Evolutionary conservation across 129 eudicot genomes (phyloP), one percentile per base, ranked within the genome.

Genomic region (Centella asiatica): DNA sequence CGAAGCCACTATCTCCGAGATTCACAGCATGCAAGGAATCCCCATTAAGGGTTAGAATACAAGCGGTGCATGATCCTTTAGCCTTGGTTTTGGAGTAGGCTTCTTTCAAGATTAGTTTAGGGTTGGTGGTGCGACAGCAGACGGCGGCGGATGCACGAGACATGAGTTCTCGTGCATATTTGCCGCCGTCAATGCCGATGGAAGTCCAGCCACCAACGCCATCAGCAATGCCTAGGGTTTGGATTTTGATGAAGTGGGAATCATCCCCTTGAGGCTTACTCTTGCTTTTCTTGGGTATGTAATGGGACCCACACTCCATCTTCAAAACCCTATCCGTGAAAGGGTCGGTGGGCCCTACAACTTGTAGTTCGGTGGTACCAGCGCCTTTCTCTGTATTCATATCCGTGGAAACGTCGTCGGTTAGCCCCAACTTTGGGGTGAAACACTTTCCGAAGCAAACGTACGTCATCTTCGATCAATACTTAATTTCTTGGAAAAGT

Each of bases 101-200:
- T 34, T 66, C 57, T 1, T 17, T 20, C 8, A 74, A n/a, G 10
- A 68, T 53, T 6, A 29, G 26, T 15, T 40, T 49, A 3, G 79
- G 79, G 36, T 62, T 39, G 2, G 62, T 15, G 57, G 46, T 36
- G 2, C 17, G 19, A 10, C 25, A 28, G 3, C 23, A n/a, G n/a
- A 53, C 31, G 4, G 62, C 49, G 27, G 15, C n/a, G 0, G 2
- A 17, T 26, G 28, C 33, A 15, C 58, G 46, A 0, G 10, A 2
- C 68, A 66, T 66, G 45, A 73, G 72, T 29, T 73, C 68, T 18
- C 78, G 28, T n/a, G 78, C 72, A 23, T 56, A 73, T n/a, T 14
- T 28, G 10, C 78, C 78, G 8, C 73, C 53, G 33, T 73, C 78
- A 3, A 73, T 26, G 11, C 72, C 78, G 17, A 46, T 18, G 13